Conservation (phyloP, 2,329 filamentous ascomycete species). For the Hymenoscyphus fructigenus region DNA sequence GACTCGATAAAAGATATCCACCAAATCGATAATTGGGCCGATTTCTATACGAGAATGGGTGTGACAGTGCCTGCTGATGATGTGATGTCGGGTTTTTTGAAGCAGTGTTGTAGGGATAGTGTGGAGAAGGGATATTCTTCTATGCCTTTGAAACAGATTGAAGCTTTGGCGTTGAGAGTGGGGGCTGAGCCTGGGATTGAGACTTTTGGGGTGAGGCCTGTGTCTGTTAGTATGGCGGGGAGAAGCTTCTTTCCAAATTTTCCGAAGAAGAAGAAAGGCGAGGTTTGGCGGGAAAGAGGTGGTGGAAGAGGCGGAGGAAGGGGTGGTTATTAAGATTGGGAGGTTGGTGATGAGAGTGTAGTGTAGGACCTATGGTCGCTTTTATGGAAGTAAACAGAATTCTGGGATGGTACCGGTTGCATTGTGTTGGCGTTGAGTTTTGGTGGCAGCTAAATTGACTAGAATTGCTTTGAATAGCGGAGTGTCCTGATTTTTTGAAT, state of each 20-base stretch:
- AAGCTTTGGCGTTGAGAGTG: constrained; percentile 30
- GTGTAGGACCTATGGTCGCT: too few relatives aligned
- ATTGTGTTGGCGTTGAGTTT: too few relatives aligned
- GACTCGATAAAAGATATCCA: constrained; percentile 46
- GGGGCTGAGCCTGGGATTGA: neutral
- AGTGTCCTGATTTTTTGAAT: too few relatives aligned
- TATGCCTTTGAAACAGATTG: constrained; percentile 22
- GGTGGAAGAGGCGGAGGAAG: too few relatives aligned
- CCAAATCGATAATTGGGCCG: constrained; percentile 42
- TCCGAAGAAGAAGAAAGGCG: too few relatives aligned
- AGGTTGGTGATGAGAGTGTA: too few relatives aligned
- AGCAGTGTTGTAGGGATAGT: constrained; percentile 38
- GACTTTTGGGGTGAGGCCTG: neutral
- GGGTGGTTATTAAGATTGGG: too few relatives aligned
- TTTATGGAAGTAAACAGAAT: too few relatives aligned
- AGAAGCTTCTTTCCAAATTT: constrained; percentile 6
- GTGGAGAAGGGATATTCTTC: constrained; percentile 38
- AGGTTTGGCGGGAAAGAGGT: too few relatives aligned
- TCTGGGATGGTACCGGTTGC: too few relatives aligned
- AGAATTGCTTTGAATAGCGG: too few relatives aligned
- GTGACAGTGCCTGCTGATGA: constrained; percentile 32
- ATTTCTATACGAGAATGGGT: constrained; percentile 46
- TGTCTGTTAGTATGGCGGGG: neutral
- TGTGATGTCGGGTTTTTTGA: constrained; percentile 38
- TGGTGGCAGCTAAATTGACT: too few relatives aligned